Conservation (phyloP, 2,329 filamentous ascomycete species). For the Phyllosticta paracitricarpa region DNA sequence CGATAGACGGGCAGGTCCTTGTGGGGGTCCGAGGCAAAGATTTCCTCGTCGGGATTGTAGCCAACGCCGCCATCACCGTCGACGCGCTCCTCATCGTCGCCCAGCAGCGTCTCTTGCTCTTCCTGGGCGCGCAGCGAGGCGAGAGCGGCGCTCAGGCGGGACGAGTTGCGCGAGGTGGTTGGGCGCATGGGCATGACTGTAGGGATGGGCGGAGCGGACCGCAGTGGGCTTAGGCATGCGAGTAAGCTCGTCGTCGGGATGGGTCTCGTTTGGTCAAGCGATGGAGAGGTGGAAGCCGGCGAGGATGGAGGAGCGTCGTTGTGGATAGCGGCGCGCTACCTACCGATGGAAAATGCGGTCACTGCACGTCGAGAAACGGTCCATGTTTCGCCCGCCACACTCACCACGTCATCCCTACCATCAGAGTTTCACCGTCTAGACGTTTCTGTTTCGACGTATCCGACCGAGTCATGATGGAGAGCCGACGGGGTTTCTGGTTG, state of each 20-base stretch:
- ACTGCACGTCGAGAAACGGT: background rate
- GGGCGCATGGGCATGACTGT: background rate
- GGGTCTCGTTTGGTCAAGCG: background rate
- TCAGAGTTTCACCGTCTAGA: background rate
- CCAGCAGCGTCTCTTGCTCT: slow-evolving; percentile 39
- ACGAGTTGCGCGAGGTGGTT: slow-evolving; percentile 14
- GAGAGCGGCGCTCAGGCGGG: slow-evolving; percentile 28
- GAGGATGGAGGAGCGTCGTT: background rate
- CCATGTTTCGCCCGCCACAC: background rate
- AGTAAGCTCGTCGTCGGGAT: background rate
- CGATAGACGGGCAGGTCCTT: slow-evolving; percentile 61
- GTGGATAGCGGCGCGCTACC: background rate
- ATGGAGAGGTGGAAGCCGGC: background rate
- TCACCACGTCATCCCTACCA: background rate
- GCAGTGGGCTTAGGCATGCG: background rate
- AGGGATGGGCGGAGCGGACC: background rate
- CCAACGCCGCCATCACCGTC: slow-evolving; percentile 36
- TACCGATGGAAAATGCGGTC: background rate
- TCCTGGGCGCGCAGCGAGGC: slow-evolving; percentile 33
- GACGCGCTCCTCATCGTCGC: slow-evolving; percentile 30
- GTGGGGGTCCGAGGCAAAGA: slow-evolving; percentile 45
- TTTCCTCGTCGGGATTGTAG: slow-evolving; percentile 25
- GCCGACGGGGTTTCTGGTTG: no score
- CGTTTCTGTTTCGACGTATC: background rate
- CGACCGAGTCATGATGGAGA: background rate